phyloP scores from a whole-genome alignment of 371 early-diverging fungal species.

The Mortierella sp. region DNA sequence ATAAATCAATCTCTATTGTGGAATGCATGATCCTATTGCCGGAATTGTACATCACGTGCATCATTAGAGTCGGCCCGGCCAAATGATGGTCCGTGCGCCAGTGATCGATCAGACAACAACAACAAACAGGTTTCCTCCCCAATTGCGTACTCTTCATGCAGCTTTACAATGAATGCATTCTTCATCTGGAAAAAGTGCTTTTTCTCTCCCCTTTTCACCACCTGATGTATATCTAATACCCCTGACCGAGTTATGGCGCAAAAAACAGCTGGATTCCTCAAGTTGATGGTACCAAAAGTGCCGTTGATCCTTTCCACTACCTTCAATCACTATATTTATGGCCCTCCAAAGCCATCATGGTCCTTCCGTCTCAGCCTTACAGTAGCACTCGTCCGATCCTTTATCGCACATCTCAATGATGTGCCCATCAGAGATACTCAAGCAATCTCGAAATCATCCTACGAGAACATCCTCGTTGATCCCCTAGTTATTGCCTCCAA shows the following conservation, averaged over 20 bases:
- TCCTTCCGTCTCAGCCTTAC: slow-evolving; percentile 30
- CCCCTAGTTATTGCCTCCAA: slow-evolving; percentile 20
- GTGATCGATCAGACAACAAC: too few species aligned
- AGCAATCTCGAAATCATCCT: slow-evolving; percentile 24
- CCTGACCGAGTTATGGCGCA: slow-evolving; percentile 12
- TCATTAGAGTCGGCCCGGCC: not conserved
- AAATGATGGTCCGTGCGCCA: not conserved
- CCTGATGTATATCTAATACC: not conserved
- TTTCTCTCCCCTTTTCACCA: not conserved
- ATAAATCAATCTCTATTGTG: not conserved
- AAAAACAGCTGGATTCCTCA: slow-evolving; percentile 4
- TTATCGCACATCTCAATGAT: slow-evolving; percentile 33
- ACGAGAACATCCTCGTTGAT: slow-evolving; percentile 30
- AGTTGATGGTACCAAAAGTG: slow-evolving; percentile 34
- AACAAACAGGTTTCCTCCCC: not conserved
- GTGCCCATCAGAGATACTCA: slow-evolving; percentile 41
- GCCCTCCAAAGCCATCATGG: slow-evolving; percentile 49
- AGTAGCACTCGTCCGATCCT: slow-evolving; percentile 31
- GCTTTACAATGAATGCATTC: not conserved
- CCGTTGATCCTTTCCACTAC: slow-evolving; percentile 40
- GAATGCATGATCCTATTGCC: too few species aligned
- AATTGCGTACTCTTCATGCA: not conserved
- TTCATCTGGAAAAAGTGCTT: not conserved
- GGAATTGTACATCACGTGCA: too few species aligned
- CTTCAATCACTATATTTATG: slow-evolving; percentile 29